Evolutionary conservation across 2,329 filamentous ascomycete species (phyloP), one percentile per base, ranked within the genome.

Genomic region (Alternaria postmessia): DNA sequence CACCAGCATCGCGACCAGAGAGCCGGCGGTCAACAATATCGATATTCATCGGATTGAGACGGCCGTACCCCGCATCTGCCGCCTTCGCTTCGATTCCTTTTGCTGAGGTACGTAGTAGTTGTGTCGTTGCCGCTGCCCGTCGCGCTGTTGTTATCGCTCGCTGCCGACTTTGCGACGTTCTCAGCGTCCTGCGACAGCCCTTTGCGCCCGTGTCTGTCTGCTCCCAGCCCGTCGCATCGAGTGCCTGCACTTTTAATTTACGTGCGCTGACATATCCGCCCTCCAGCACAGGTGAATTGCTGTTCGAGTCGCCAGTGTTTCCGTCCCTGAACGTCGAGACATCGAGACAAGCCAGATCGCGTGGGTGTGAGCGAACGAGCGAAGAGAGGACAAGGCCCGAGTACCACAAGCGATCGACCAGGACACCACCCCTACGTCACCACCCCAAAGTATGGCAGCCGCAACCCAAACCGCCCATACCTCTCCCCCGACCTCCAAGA

Each of bases 401-500:
- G 66, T 68, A 70, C 63, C 59, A 69, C 68, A 66, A 64, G 63
- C 68, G 70, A 74, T 73, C 68, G 59, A 64, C 72, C 69, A 67
- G 66, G 64, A 64, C 65, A 62, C 62, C 57, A 61, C 58, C 8
- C 36, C 72, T 78, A 78, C 76, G 75, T 77, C 76, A 77, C 71
- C 72, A 72, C 67, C 65, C 64, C 62, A 64, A 64, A 67, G 64
- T 61, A 77, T 77, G 72, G 73, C 75, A 65, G 73, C 74, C 62
- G 70, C 73, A 70, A 74, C 73, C 65, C 71, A 72, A 69, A 69
- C 71, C 53, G 68, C 70, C 56, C 72, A 69, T 69, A 72, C 68
- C 63, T 75, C 75, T 68, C 70, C 74, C 66, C 73, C 71, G 58
- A 74, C 70, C 63, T 73, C 75, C 62, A 78, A 69, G 46, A 78